Percentiles rank a stretch among this genome's conserved stretches.
These are phyloP conservation scores for Solanum microdontum DNA, from an alignment of 257 asterid genomes.

Conservation along the genomic window DNA sequence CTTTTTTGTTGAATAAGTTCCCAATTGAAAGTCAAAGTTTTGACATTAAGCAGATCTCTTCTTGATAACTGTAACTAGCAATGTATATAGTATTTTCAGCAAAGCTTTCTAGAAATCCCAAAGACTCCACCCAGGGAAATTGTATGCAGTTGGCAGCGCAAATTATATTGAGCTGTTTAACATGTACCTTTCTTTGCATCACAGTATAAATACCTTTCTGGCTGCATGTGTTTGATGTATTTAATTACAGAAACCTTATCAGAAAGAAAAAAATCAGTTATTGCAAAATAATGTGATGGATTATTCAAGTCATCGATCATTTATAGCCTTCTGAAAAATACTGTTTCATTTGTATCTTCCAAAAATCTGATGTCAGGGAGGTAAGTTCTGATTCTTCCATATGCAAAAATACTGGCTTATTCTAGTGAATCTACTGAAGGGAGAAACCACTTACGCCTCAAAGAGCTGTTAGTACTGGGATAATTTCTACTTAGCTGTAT, in stretches of 20 bases:
- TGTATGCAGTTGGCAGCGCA: not conserved
- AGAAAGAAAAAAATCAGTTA: not conserved
- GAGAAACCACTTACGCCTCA: not conserved
- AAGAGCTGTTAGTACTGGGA: not conserved
- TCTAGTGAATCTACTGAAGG: not conserved
- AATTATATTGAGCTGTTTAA: not conserved
- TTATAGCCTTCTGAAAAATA: not conserved
- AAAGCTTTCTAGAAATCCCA: not conserved
- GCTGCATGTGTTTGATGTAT: not conserved
- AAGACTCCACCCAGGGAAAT: not conserved
- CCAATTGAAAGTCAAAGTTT: not conserved
- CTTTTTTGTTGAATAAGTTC: not conserved
- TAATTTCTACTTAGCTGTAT: not conserved
- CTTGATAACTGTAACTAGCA: not conserved
- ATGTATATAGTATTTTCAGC: not conserved
- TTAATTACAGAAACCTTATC: not conserved
- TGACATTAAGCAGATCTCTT: not conserved
- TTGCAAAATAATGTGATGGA: not conserved
- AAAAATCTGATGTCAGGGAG: not conserved
- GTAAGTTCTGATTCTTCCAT: not conserved
- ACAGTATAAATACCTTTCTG: not conserved
- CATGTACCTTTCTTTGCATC: not conserved
- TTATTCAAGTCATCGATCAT: not conserved
- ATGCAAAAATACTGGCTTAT: not conserved
- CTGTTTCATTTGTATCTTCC: not conserved